Evolutionary conservation across 2,329 filamentous ascomycete species (phyloP).

Genomic region (Penicillium verrucosum): DNA sequence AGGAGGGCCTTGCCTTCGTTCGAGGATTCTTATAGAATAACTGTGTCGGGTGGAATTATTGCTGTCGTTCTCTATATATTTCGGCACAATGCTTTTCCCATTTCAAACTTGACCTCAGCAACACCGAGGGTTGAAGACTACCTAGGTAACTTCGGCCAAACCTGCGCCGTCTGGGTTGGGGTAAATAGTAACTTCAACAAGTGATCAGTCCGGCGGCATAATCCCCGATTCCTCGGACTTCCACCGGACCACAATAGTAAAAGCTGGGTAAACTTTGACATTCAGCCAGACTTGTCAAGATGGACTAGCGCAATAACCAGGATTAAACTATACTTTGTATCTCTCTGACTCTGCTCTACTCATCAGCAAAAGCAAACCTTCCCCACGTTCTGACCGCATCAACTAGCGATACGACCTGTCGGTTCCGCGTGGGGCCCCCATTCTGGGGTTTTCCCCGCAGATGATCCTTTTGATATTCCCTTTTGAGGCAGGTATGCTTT

Average conservation of each 20-base stretch:
- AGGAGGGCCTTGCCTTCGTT: neutral
- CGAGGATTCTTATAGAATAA: neutral
- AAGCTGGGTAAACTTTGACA: neutral
- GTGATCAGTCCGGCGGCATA: neutral
- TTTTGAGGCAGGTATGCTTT: slow-evolving; percentile 1
- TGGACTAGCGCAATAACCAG: neutral
- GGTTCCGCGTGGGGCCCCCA: slow-evolving; percentile 2
- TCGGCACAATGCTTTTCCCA: neutral
- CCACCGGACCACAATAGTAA: slow-evolving; percentile 4
- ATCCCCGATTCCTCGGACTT: slow-evolving; percentile 12
- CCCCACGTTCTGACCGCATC: neutral
- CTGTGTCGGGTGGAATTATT: neutral
- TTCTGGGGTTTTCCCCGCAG: slow-evolving; percentile 19
- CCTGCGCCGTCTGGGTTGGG: neutral
- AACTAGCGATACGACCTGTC: neutral
- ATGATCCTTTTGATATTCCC: neutral
- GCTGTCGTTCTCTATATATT: neutral
- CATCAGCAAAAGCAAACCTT: slow-evolving; percentile 15
- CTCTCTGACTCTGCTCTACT: neutral
- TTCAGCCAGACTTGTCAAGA: neutral
- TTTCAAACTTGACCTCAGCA: neutral
- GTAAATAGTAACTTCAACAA: neutral
- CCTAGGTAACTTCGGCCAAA: neutral
- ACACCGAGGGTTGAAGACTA: too few relatives aligned
- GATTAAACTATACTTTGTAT: neutral